Evolutionary conservation across 208 protist genomes (phyloP).

Genomic region (Crithidia brevicula): DNA sequence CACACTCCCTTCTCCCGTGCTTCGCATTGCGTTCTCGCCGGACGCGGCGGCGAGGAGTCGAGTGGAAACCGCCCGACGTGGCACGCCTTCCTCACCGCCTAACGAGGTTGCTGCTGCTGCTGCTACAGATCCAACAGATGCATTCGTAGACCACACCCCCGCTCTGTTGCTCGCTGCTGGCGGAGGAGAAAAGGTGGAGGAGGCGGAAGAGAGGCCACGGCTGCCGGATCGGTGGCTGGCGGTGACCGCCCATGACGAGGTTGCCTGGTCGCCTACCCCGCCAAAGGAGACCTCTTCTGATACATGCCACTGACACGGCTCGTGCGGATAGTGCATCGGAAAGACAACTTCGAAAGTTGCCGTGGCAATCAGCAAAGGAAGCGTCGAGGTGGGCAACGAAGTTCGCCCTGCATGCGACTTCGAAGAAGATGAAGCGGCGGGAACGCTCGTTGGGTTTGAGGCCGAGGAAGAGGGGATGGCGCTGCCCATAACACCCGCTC

Average conservation of each 20-base stretch:
- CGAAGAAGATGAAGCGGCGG: background rate
- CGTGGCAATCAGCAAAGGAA: conserved; percentile 30
- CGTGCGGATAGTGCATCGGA: conserved; percentile 41
- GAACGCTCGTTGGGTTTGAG: too few relatives aligned
- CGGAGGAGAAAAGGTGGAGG: too few relatives aligned
- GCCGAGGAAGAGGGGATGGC: too few relatives aligned
- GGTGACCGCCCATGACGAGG: conserved; percentile 33
- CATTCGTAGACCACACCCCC: too few relatives aligned
- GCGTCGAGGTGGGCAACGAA: background rate
- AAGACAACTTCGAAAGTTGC: conserved; percentile 47
- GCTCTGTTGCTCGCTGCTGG: too few relatives aligned
- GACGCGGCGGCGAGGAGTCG: conserved; percentile 4
- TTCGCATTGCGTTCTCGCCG: background rate
- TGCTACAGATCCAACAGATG: too few relatives aligned
- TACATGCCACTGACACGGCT: conserved; percentile 54
- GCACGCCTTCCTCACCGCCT: background rate
- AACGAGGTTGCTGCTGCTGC: too few relatives aligned
- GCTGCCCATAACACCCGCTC: too few relatives aligned
- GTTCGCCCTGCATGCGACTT: too few relatives aligned
- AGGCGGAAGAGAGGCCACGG: background rate
- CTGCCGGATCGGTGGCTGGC: conserved; percentile 2
- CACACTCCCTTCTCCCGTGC: background rate
- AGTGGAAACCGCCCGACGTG: background rate
- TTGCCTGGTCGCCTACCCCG: conserved; percentile 22
- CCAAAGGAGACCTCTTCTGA: conserved; percentile 26